Evolutionary conservation across 495 filamentous ascomycete genomes (phyloP).

Genomic region (Lasiosphaeria miniovina): DNA sequence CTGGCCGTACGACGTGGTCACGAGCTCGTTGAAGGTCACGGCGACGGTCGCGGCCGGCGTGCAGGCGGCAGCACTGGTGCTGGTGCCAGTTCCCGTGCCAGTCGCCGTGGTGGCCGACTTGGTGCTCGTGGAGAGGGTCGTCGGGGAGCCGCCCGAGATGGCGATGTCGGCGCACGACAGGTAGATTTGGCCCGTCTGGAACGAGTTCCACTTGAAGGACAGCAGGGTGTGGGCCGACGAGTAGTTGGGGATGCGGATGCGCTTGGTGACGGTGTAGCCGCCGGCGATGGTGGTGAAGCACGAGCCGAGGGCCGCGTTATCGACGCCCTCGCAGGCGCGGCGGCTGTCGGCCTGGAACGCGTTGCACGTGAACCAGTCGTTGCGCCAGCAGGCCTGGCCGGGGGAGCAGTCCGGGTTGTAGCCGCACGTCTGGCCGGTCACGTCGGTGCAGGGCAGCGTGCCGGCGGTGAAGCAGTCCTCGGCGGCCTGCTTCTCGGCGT

Average conservation of each 20-base stretch:
- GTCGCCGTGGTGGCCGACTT: neutral
- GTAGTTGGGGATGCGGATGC: slow-evolving; percentile 49
- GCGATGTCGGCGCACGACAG: slow-evolving; percentile 55
- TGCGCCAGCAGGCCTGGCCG: slow-evolving; percentile 48
- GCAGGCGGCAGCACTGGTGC: slow-evolving; percentile 39
- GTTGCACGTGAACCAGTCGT: slow-evolving; percentile 60
- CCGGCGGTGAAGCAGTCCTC: slow-evolving; percentile 54
- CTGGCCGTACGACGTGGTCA: slow-evolving; percentile 54
- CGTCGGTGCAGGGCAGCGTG: slow-evolving; percentile 49
- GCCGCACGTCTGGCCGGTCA: slow-evolving; percentile 49
- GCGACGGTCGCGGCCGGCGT: slow-evolving; percentile 46
- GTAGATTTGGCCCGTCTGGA: slow-evolving; percentile 56
- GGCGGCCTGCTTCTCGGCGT: slow-evolving; percentile 52
- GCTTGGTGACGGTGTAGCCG: slow-evolving; percentile 55
- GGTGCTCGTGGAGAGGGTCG: slow-evolving; percentile 1
- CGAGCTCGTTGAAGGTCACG: slow-evolving; percentile 57
- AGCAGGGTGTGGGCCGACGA: slow-evolving; percentile 49
- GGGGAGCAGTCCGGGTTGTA: slow-evolving; percentile 51
- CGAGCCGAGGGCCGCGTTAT: slow-evolving; percentile 41
- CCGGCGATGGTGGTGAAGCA: slow-evolving; percentile 53
- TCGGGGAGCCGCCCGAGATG: slow-evolving; percentile 26
- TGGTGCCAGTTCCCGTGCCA: slow-evolving; percentile 37
- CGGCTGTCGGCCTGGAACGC: slow-evolving; percentile 32
- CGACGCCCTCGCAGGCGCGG: slow-evolving; percentile 50
- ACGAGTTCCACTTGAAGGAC: slow-evolving; percentile 56